Percentiles rank a stretch among this genome's conserved stretches.
phyloP scores from a whole-genome alignment of 2,329 filamentous ascomycete species.

The Apiospora phragmitis region DNA sequence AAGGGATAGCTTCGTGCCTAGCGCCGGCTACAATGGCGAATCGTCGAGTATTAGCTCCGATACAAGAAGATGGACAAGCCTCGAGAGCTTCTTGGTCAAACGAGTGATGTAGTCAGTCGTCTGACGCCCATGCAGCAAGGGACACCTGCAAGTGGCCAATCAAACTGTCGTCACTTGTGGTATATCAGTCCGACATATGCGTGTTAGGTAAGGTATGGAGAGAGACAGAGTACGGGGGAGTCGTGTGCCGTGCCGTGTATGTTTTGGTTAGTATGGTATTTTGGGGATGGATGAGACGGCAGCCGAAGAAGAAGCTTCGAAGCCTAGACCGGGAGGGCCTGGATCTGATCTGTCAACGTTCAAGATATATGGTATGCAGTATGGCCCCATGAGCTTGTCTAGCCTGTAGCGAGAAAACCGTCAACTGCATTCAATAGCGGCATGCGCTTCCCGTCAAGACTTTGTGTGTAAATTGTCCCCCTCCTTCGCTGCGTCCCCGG shows the following conservation, averaged over 20 bases:
- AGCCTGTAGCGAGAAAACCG: neutral
- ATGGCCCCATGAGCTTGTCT: neutral
- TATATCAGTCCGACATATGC: neutral
- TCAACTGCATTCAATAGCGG: neutral
- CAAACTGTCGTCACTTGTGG: neutral
- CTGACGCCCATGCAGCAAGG: neutral
- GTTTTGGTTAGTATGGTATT: neutral
- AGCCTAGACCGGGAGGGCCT: neutral
- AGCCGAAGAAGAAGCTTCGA: constrained; percentile 6
- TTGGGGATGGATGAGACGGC: neutral
- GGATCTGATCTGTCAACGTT: constrained; percentile 6
- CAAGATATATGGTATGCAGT: neutral
- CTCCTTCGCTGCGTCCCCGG: neutral
- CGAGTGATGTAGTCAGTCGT: neutral
- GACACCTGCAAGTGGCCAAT: neutral
- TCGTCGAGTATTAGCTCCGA: neutral
- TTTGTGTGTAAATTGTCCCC: neutral
- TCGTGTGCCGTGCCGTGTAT: neutral
- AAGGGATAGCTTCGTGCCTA: constrained; percentile 4
- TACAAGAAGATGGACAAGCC: neutral
- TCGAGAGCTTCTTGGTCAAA: neutral
- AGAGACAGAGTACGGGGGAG: neutral
- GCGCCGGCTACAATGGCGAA: neutral
- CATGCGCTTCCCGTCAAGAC: neutral
- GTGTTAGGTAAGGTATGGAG: neutral